Evolutionary conservation across 176 grass and related monocot genomes (phyloP), one percentile per base, ranked within the genome.

Genomic region (Eleusine indica): DNA sequence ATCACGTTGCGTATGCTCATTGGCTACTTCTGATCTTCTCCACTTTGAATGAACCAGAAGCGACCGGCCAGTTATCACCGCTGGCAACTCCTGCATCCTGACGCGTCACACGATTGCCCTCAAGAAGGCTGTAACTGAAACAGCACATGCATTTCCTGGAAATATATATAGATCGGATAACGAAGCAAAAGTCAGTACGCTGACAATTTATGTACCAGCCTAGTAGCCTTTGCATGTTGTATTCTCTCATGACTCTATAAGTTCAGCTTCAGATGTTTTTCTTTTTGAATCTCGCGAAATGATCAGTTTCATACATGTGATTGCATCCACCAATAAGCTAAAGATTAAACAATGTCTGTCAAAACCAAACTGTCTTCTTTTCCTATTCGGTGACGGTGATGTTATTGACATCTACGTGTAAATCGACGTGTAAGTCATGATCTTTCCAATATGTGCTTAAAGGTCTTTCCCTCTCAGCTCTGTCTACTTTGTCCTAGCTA

Each of bases 1-100:
- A 79, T 29, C 66, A 77, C 18, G 18, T 66, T 66, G 18, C 60
- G 19, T 40, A 29, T 74, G 58, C 13, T 73, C 28, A 84, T 78
- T 71, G 38, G 68, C 53, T 37, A 28, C 4, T 25, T 60, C n/a
- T 51, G 65, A 61, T 51, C 66, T 42, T 18, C 29, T 85, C 80
- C 80, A 71, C 74, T 78, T 71, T 48, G 57, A 74, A 71, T 40
- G 74, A 77, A 72, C 86, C 75, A 74, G 58, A n/a, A 42, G 61
- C 61, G 6, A 42, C 68, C 22, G 25, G 9, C 28, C 52, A 58
- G 21, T 46, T 7, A 68, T 57, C 85, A 58, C 48, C 54, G 70
- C 25, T 68, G 78, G 12, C 37, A 38, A 18, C 38, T 39, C 69
- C 15, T 80, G 61, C 41, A 68, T 11, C 41, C 76, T 78, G 41